These are phyloP conservation scores for Perkinsus marinus DNA, from an alignment of 169 alveolate genomes.

Conservation along the genomic window DNA sequence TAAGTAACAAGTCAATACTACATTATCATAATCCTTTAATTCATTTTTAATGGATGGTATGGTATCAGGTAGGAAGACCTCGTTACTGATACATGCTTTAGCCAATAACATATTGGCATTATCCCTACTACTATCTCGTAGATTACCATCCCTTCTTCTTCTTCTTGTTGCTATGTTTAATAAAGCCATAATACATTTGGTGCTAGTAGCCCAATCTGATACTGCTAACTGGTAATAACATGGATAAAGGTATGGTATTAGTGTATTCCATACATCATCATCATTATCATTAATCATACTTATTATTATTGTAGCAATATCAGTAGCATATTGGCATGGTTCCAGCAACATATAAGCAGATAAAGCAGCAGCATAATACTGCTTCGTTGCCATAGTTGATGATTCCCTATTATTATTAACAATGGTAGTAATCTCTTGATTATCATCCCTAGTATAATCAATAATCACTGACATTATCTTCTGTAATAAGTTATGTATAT, in stretches of 20 bases:
- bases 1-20: not conserved
- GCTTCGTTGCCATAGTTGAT: not conserved
- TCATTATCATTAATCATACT: not conserved
- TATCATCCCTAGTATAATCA: not conserved
- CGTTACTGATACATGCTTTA: not conserved
- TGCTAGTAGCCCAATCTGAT: not conserved
- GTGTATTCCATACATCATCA: not conserved
- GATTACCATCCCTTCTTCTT: not conserved
- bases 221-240: not conserved
- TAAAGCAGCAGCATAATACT: not conserved
- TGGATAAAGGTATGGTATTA: not conserved
- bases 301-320: not conserved
- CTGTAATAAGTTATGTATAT: not conserved
- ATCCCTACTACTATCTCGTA: no score
- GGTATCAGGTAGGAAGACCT: not conserved
- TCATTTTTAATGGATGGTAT: not conserved
- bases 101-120: not conserved
- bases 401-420: not conserved
- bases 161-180: not conserved
- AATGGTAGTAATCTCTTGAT: not conserved
- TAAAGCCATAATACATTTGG: not conserved
- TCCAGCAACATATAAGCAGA: not conserved
- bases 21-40: not conserved
- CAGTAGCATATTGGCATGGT: not conserved
- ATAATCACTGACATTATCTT: not conserved